These are phyloP conservation scores for Colletotrichum tanaceti DNA, from an alignment of 2,329 filamentous ascomycete genomes.

Conservation along the genomic window DNA sequence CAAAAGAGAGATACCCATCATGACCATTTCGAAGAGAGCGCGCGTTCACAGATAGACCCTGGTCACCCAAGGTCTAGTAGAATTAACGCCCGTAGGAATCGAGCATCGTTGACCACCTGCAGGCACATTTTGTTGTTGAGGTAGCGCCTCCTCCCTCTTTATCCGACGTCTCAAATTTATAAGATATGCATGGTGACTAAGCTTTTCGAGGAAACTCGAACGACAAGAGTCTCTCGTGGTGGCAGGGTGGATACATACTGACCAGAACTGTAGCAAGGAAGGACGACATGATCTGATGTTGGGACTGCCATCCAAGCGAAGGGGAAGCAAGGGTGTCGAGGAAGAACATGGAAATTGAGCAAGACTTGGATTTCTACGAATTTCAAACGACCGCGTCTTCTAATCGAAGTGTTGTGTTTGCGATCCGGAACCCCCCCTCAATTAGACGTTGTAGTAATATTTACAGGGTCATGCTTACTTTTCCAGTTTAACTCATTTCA, in stretches of 20 bases:
- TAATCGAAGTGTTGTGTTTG: background rate
- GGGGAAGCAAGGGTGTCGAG: background rate
- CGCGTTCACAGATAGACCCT: background rate
- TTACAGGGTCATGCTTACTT: background rate
- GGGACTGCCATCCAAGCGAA: constrained; percentile 15
- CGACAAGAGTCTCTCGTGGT: constrained; percentile 15
- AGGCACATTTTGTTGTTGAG: background rate
- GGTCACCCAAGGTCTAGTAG: background rate
- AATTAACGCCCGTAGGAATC: background rate
- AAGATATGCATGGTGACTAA: constrained; percentile 32
- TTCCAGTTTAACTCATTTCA: constrained; percentile 2
- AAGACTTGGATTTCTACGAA: background rate
- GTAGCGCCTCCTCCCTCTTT: background rate
- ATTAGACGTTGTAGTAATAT: background rate
- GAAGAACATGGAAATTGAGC: background rate
- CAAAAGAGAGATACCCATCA: constrained; percentile 2
- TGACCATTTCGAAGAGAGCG: background rate
- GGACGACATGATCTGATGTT: constrained; percentile 30
- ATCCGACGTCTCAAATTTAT: constrained; percentile 11
- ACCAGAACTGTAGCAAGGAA: constrained; percentile 18
- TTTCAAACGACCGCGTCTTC: background rate
- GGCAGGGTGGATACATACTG: too few species aligned
- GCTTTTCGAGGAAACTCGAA: constrained; percentile 24
- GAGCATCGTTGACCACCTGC: background rate
- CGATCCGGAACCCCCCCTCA: too few species aligned